Percentiles rank a stretch among this genome's conserved stretches.
phyloP scores from a whole-genome alignment of 169 alveolate species.

The Amoebophrya sp. region DNA sequence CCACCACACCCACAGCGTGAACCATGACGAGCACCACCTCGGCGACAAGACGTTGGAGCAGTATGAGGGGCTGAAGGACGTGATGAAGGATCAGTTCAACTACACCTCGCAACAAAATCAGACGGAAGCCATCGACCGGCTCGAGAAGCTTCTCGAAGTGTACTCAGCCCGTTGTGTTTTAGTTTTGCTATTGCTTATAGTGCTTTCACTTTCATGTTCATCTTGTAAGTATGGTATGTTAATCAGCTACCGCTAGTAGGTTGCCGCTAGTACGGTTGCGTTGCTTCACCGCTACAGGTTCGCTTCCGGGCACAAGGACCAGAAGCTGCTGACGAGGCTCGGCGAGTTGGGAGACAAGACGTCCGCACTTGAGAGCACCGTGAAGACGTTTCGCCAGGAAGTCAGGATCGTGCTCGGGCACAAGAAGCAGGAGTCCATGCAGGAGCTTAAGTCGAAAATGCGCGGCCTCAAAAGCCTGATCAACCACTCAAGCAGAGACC shows the following conservation, averaged over 20 bases:
- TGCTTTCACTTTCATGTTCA: no score
- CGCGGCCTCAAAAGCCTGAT: not conserved
- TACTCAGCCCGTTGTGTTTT: no score
- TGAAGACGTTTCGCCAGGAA: not conserved
- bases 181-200: not conserved
- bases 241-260: no score
- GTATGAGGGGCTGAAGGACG: not conserved
- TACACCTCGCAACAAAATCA: not conserved
- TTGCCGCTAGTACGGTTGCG: no score
- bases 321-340: not conserved
- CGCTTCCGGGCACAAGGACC: not conserved
- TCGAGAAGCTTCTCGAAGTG: not conserved
- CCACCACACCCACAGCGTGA: not conserved
- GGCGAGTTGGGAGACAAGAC: not conserved
- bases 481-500: not conserved
- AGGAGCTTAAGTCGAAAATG: not conserved
- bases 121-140: not conserved
- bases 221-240: no score
- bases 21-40: not conserved
- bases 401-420: not conserved
- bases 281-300: not conserved
- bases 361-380: not conserved
- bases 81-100: not conserved
- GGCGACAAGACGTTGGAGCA: not conserved
- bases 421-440: not conserved